These are phyloP conservation scores for Picea sitchensis DNA, from an alignment of 75 land plant genomes.

Conservation along the genomic window DNA sequence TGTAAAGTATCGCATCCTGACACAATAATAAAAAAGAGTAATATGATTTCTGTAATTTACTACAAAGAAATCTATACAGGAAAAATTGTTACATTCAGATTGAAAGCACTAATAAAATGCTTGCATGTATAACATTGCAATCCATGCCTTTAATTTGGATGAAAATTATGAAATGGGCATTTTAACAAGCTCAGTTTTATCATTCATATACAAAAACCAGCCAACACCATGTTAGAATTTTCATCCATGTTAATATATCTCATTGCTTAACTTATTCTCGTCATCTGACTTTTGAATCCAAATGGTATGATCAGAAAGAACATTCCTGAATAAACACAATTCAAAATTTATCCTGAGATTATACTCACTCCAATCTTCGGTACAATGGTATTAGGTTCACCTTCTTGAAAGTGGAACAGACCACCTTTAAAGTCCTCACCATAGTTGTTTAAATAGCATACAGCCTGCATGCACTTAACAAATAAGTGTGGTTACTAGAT, in stretches of 20 bases:
- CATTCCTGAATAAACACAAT: background rate
- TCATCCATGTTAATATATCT: background rate
- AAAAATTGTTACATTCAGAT: background rate
- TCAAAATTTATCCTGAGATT: background rate
- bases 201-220: background rate
- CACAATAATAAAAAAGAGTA: no score
- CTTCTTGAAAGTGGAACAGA: constrained; percentile 76
- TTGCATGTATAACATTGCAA: background rate
- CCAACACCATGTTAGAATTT: background rate
- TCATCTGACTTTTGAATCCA: background rate
- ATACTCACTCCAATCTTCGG: constrained; percentile 71
- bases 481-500: background rate
- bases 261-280: background rate
- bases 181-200: background rate
- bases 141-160: no score
- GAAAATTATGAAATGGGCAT: no score
- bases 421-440: constrained; percentile 79
- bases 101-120: background rate
- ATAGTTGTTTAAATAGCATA: constrained; percentile 75
- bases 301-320: background rate
- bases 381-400: constrained; percentile 59
- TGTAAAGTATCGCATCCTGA: constrained; percentile 70
- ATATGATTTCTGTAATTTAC: background rate
- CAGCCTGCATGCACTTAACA: constrained; percentile 44
- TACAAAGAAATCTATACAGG: background rate